These are phyloP conservation scores for Podospora fimiseda DNA, from an alignment of 495 filamentous ascomycete genomes.

Conservation along the genomic window DNA sequence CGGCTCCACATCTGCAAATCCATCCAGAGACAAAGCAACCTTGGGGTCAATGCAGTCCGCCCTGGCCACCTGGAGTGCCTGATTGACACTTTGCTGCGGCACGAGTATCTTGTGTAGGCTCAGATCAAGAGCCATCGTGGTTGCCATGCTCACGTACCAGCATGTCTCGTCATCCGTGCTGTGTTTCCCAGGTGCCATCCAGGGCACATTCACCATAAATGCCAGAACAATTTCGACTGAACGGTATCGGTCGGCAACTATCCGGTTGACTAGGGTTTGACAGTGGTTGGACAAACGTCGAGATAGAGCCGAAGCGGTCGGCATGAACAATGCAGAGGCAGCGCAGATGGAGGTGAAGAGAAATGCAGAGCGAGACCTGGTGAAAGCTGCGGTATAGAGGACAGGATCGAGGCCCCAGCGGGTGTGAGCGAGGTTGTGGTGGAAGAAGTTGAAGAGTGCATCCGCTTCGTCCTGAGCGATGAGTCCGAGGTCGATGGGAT, in stretches of 20 bases:
- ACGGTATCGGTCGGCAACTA: slow-evolving; percentile 52
- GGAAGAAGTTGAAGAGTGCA: slow-evolving; percentile 59
- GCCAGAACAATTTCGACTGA: slow-evolving; percentile 69
- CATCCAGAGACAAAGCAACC: slow-evolving; percentile 59
- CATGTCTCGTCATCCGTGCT: slow-evolving; percentile 68
- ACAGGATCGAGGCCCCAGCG: slow-evolving; percentile 66
- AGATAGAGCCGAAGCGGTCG: slow-evolving; percentile 54
- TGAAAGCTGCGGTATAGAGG: slow-evolving; percentile 57
- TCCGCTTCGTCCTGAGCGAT: slow-evolving; percentile 56
- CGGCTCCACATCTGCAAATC: slow-evolving; percentile 58
- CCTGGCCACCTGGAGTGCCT: slow-evolving; percentile 39
- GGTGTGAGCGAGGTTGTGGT: slow-evolving; percentile 64
- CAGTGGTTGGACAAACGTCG: slow-evolving; percentile 58
- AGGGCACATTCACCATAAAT: slow-evolving; percentile 72
- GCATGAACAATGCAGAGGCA: slow-evolving; percentile 57
- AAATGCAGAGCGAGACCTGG: slow-evolving; percentile 60
- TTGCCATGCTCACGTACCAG: slow-evolving; percentile 61
- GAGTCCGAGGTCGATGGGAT: slow-evolving; percentile 62
- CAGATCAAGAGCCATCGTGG: slow-evolving; percentile 61
- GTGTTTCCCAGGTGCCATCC: slow-evolving; percentile 64
- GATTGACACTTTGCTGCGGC: slow-evolving; percentile 45
- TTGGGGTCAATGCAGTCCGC: slow-evolving; percentile 62
- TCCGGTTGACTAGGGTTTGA: slow-evolving; percentile 54
- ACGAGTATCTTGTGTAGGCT: slow-evolving; percentile 63
- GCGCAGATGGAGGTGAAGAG: slow-evolving; percentile 65